Evolutionary conservation across 371 early-diverging fungal genomes (phyloP).

Genomic region (Dinochytrium kinnereticum): DNA sequence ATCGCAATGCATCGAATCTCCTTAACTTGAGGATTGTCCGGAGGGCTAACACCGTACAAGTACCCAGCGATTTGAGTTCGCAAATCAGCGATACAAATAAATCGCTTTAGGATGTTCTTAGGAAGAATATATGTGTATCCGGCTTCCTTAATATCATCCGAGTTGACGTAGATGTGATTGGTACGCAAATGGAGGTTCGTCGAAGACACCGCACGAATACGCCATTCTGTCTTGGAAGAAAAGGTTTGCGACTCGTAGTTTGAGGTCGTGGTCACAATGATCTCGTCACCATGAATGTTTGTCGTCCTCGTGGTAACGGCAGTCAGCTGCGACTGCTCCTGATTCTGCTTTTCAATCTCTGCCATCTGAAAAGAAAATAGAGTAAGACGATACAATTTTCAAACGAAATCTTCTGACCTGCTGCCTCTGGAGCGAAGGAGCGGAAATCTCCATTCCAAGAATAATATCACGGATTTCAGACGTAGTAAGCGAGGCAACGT

Average conservation of each 20-base stretch:
- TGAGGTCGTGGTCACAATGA: conserved; percentile 96
- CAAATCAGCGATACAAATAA: conserved; percentile 93
- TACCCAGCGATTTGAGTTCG: conserved; percentile 95
- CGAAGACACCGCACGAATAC: conserved; percentile 93
- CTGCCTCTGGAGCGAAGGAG: conserved; percentile 96
- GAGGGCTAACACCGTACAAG: conserved; percentile 92
- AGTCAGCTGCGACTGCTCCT: conserved; percentile 88
- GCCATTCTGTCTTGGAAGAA: conserved; percentile 98
- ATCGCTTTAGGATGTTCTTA: conserved; percentile 94
- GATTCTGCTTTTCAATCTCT: conserved; percentile 93
- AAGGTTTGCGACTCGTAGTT: conserved; percentile 97
- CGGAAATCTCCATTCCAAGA: conserved; percentile 98
- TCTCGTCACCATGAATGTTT: conserved; percentile 98
- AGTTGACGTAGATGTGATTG: conserved; percentile 93
- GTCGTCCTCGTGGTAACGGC: conserved; percentile 95
- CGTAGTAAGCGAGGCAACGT: conserved; percentile 93
- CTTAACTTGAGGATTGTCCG: conserved; percentile 93
- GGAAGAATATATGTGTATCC: conserved; percentile 95
- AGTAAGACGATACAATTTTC: conserved; percentile 76
- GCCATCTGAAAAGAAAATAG: too few species aligned
- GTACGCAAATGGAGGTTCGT: conserved; percentile 94
- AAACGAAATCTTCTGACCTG: too few species aligned
- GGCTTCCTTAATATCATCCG: conserved; percentile 92
- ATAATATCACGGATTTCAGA: conserved; percentile 99
- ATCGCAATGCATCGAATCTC: conserved; percentile 94